Percentiles rank a stretch among this genome's conserved stretches.
These are phyloP conservation scores for Blastobotrys proliferans DNA, from an alignment of 1,139 yeast genomes.

Conservation along the genomic window DNA sequence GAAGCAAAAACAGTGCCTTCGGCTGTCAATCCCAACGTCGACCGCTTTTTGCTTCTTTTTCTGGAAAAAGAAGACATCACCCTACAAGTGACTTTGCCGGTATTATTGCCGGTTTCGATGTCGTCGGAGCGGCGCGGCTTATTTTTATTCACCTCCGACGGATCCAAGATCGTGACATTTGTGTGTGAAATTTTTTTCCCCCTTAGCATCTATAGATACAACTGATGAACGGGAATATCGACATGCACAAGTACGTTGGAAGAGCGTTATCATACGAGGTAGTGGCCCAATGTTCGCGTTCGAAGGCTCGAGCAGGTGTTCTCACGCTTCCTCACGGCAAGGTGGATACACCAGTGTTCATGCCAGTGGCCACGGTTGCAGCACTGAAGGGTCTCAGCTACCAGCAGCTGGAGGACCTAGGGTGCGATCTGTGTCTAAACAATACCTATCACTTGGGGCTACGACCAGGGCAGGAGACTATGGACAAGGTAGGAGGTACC, in stretches of 20 bases:
- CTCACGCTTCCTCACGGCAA: conserved; percentile 43
- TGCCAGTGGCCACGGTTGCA: conserved; percentile 48
- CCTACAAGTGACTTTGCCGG: no score
- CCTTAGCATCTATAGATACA: no score
- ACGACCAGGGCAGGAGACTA: conserved; percentile 41
- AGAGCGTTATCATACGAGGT: conserved; percentile 39
- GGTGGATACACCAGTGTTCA: conserved; percentile 44
- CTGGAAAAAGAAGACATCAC: no score
- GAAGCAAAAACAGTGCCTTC: no score
- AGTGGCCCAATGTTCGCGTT: conserved; percentile 39
- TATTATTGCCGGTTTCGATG: no score
- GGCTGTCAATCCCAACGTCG: no score
- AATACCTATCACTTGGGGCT: conserved; percentile 44
- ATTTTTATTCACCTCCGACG: no score
- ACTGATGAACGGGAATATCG: no score
- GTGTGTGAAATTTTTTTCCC: no score
- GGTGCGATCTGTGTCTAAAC: conserved; percentile 41
- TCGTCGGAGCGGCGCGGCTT: no score
- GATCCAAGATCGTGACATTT: no score
- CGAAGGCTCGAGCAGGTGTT: conserved; percentile 43
- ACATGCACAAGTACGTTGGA: conserved; percentile 19
- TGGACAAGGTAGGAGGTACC: conserved; percentile 43
- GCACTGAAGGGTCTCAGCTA: conserved; percentile 44
- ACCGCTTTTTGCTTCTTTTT: no score
- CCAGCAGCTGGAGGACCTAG: conserved; percentile 39